These are phyloP conservation scores for Solanum tarijense DNA, from an alignment of 257 asterid species.

Conservation along the genomic window DNA sequence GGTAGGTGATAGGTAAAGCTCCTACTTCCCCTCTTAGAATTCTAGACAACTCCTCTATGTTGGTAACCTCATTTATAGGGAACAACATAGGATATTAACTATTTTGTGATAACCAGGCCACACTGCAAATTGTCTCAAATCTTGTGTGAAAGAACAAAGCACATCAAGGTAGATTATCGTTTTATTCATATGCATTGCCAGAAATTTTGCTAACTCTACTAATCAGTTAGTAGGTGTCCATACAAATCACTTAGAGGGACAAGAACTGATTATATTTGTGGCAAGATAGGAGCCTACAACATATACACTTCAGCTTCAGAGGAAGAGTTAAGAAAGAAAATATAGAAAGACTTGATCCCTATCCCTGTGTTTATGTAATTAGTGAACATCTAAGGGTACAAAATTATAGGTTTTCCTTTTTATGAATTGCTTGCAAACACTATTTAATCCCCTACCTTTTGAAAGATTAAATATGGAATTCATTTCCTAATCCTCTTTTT, in stretches of 20 bases:
- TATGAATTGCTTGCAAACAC: not conserved
- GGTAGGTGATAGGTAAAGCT: no score
- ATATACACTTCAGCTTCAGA: not conserved
- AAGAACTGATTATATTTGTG: not conserved
- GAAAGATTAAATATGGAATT: not conserved
- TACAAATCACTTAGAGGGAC: not conserved
- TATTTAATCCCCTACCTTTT: not conserved
- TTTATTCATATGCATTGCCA: not conserved
- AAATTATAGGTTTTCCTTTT: not conserved
- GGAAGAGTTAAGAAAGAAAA: not conserved
- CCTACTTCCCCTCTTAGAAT: no score
- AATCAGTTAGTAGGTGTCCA: not conserved
- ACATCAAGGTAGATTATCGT: not conserved
- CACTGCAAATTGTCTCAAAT: not conserved
- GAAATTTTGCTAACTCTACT: not conserved
- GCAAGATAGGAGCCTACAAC: not conserved
- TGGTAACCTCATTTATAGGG: no score
- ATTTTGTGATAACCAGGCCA: not conserved
- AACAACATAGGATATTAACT: not conserved
- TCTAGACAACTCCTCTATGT: no score
- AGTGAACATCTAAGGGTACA: not conserved
- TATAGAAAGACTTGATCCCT: not conserved
- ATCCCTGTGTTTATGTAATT: not conserved
- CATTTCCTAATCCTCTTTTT: not conserved
- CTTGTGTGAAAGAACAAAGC: not conserved